Conservation (phyloP, 768 basidiomycete species). For the Gautieria morchelliformis region DNA sequence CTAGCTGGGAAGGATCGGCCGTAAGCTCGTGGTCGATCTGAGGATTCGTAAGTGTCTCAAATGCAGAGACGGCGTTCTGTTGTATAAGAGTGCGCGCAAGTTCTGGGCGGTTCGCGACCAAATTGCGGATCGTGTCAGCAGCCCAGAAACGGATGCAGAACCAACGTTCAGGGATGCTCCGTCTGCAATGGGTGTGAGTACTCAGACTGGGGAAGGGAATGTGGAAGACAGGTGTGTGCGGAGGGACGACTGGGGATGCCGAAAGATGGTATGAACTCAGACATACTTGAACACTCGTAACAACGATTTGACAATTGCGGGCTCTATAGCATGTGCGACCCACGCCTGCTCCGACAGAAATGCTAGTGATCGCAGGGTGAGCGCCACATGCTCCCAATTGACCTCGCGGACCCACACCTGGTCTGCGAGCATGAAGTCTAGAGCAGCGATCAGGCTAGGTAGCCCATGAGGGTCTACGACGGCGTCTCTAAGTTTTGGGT, state of each 20-base stretch:
- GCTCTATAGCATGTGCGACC: background rate
- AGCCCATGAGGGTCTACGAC: background rate
- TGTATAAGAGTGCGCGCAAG: background rate
- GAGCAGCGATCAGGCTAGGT: background rate
- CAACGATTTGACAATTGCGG: background rate
- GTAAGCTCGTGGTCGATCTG: background rate
- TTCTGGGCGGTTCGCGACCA: background rate
- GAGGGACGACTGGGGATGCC: background rate
- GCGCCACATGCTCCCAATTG: background rate
- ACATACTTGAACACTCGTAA: slow-evolving; percentile 1
- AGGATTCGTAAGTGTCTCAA: background rate
- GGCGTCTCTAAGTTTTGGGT: background rate
- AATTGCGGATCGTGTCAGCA: background rate
- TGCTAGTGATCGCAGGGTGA: background rate
- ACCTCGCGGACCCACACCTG: background rate
- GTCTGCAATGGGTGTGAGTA: background rate
- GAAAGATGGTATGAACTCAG: background rate
- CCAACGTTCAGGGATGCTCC: background rate
- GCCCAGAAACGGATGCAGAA: slow-evolving; percentile 5
- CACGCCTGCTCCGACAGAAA: background rate
- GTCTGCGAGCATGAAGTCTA: background rate
- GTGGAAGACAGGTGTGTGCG: background rate
- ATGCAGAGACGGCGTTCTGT: background rate
- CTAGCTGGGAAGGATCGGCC: background rate
- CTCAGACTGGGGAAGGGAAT: background rate